These are phyloP conservation scores for Heterobasidion annosum DNA, from an alignment of 1,284 basidiomycete species.

Conservation along the genomic window DNA sequence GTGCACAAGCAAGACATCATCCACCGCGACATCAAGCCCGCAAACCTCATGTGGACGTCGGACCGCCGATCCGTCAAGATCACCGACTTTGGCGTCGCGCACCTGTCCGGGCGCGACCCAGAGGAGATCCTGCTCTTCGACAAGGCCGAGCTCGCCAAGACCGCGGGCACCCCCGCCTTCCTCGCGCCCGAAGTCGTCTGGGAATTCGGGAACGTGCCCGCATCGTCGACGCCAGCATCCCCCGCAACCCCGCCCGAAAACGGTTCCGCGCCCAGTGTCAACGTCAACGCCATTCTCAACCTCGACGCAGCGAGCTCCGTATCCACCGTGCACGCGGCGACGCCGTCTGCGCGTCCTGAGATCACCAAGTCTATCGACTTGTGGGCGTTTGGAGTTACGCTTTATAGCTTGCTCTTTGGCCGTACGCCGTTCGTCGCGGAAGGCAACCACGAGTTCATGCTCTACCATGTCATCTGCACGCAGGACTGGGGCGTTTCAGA, in stretches of 20 bases:
- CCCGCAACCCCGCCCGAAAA: slow-evolving; percentile 7
- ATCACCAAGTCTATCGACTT: slow-evolving; percentile 97
- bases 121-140: slow-evolving; percentile 57
- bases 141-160: slow-evolving; percentile 84
- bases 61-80: slow-evolving; percentile 90
- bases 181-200: slow-evolving; percentile 93
- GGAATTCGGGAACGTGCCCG: slow-evolving; percentile 29
- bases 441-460: slow-evolving; percentile 63
- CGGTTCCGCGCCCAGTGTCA: slow-evolving; percentile 13
- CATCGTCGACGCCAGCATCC: slow-evolving; percentile 11
- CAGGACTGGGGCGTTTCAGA: slow-evolving; percentile 68
- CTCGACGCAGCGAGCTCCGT: slow-evolving; percentile 16
- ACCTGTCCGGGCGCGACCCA: slow-evolving; percentile 69
- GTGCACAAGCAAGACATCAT: slow-evolving; percentile 98
- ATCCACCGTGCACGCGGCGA: slow-evolving; percentile 16
- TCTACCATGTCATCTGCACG: slow-evolving; percentile 82
- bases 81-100: slow-evolving; percentile 95
- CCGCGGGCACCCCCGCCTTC: slow-evolving; percentile 97
- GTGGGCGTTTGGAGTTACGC: slow-evolving; percentile 98
- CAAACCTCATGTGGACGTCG: slow-evolving; percentile 87
- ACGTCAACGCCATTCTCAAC: slow-evolving; percentile 17
- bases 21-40: slow-evolving; percentile 98
- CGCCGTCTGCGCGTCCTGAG: slow-evolving; percentile 33
- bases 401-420: slow-evolving; percentile 93
- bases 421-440: slow-evolving; percentile 61